A percentile compares a stretch with the other conserved stretches of the same genome.
These are phyloP conservation scores for Cordyceps sp. DNA, from an alignment of 2,329 filamentous ascomycete genomes.

Conservation along the genomic window DNA sequence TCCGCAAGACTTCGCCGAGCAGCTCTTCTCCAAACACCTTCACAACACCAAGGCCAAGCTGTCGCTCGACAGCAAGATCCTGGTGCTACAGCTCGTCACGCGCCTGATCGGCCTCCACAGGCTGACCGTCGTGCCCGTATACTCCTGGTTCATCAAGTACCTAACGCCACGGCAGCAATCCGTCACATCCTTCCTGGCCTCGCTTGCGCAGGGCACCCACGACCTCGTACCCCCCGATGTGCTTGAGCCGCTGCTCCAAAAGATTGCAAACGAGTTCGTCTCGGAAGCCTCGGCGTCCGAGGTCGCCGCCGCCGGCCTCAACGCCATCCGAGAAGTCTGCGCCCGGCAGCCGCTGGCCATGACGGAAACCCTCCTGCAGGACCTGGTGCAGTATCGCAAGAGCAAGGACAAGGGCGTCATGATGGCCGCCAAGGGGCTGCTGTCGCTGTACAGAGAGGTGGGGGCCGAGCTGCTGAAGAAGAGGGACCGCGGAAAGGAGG, in stretches of 20 bases:
- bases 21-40: constrained; percentile 77
- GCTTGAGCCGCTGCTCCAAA: constrained; percentile 76
- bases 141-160: constrained; percentile 92
- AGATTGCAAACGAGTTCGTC: constrained; percentile 97
- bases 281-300: constrained; percentile 85
- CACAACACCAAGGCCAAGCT: constrained; percentile 76
- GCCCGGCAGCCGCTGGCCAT: constrained; percentile 88
- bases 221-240: constrained; percentile 83
- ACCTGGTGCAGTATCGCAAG: constrained; percentile 88
- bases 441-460: constrained; percentile 83
- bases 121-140: constrained; percentile 74
- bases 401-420: constrained; percentile 98
- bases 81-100: constrained; percentile 82
- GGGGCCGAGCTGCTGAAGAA: constrained; percentile 79
- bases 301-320: constrained; percentile 80
- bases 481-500: constrained; percentile 81
- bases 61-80: constrained; percentile 71
- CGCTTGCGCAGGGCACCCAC: constrained; percentile 80
- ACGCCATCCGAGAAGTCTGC: constrained; percentile 89
- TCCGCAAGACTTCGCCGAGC: constrained; percentile 84
- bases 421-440: constrained; percentile 89
- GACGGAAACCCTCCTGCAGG: constrained; percentile 87
- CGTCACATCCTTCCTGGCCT: constrained; percentile 87
- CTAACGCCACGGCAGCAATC: constrained; percentile 76
- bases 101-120: constrained; percentile 86